Percentiles rank a stretch among this genome's conserved stretches.
Evolutionary conservation across 2,329 filamentous ascomycete genomes (phyloP).

Genomic region (Sordariomycetes sp.): DNA sequence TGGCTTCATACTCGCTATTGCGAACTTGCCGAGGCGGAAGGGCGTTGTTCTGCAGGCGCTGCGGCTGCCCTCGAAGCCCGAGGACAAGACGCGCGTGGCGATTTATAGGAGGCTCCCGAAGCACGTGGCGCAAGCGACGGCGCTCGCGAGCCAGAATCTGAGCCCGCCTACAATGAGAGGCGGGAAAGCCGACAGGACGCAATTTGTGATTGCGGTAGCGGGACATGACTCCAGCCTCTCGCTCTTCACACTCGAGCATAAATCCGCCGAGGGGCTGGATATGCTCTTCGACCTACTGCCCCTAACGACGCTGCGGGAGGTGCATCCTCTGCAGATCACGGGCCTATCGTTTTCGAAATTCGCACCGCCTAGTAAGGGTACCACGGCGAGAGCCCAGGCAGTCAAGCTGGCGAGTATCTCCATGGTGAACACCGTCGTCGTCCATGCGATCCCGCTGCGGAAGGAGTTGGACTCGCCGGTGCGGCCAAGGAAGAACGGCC

Average conservation of each 20-base stretch:
- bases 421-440: constrained; percentile 66
- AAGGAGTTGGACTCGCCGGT: constrained; percentile 24
- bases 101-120: constrained; percentile 49
- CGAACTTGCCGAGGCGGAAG: constrained; percentile 47
- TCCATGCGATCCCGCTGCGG: constrained; percentile 67
- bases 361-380: constrained; percentile 35
- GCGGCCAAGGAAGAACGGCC: constrained; percentile 21
- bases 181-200: constrained; percentile 49
- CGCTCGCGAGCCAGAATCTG: constrained; percentile 66
- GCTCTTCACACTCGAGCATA: constrained; percentile 68
- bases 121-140: constrained; percentile 62
- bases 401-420: constrained; percentile 74
- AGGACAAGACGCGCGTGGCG: constrained; percentile 33
- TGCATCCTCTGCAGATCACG: constrained; percentile 49
- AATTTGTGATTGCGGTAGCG: constrained; percentile 72
- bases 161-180: constrained; percentile 37
- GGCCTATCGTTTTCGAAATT: constrained; percentile 49
- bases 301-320: constrained; percentile 40
- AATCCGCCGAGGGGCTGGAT: constrained; percentile 30
- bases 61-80: constrained; percentile 29
- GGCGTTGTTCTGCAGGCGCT: constrained; percentile 47
- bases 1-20: constrained; percentile 44
- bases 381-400: constrained; percentile 31
- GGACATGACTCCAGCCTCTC: constrained; percentile 71
- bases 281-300: constrained; percentile 41